phyloP scores from a whole-genome alignment of 768 basidiomycete genomes.

The Lactarius akahatsu region DNA sequence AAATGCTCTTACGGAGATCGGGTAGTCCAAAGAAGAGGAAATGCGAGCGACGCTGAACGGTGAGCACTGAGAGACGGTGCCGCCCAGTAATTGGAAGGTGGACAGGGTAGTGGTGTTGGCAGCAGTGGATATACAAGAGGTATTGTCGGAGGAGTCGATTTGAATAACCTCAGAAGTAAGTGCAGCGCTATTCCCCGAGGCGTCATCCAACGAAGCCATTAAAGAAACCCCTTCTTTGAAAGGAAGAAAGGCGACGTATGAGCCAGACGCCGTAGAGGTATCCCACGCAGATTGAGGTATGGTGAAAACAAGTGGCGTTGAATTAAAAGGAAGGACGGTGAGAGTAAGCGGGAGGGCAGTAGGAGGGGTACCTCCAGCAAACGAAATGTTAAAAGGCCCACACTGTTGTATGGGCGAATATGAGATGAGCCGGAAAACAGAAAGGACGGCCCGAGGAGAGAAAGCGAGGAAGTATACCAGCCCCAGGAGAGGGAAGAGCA shows the following conservation, averaged over 20 bases:
- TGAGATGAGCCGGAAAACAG: slow-evolving; percentile 34
- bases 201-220: slow-evolving; percentile 55
- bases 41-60: slow-evolving; percentile 48
- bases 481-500: slow-evolving; percentile 17
- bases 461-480: slow-evolving; percentile 29
- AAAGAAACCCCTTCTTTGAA: slow-evolving; percentile 49
- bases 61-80: slow-evolving; percentile 47
- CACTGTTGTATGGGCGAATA: slow-evolving; percentile 53
- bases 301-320: slow-evolving; percentile 48
- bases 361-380: slow-evolving; percentile 42
- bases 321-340: slow-evolving; percentile 54
- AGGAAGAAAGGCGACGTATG: slow-evolving; percentile 52
- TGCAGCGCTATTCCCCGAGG: slow-evolving; percentile 41
- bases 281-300: slow-evolving; percentile 43
- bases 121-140: slow-evolving; percentile 42
- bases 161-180: slow-evolving; percentile 49
- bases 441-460: slow-evolving; percentile 33
- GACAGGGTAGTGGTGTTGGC: slow-evolving; percentile 16
- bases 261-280: slow-evolving; percentile 41
- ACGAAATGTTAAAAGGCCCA: slow-evolving; percentile 47
- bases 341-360: slow-evolving; percentile 44
- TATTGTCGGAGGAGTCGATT: slow-evolving; percentile 44
- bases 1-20: slow-evolving; percentile 43
- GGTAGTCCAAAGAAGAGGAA: slow-evolving; percentile 35
- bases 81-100: slow-evolving; percentile 38